Base-by-base conservation (phyloP, 805 yeast species). In the Candida schatavii region DNA sequence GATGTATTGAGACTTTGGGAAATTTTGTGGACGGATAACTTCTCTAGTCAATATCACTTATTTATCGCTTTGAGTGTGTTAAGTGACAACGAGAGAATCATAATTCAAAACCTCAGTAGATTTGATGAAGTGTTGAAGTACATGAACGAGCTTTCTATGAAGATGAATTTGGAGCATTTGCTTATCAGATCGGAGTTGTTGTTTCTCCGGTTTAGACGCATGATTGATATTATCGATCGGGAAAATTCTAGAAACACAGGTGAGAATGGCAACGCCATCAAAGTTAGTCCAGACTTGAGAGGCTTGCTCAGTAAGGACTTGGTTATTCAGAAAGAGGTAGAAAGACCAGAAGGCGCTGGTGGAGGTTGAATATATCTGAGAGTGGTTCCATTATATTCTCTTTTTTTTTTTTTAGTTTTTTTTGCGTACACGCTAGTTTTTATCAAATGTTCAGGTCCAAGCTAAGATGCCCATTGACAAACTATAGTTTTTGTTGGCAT, bases 111-210 rank as follows among this genome's bases (percentile, higher is more conserved):
- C 53, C 69, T 93, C 45, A 70, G 70, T 25, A 80, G 82, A 46
- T 91, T 93, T 64, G 98, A 93, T 57, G 96, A 91, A 59, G 90
- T 93, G 20, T 74, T 93, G 55, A 88, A 86, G 66, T 93, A 85
- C 59, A 85, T 91, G 79, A 93, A 93, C 64, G 97, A 91, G 54
- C 72, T 93, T 45, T 81, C 88, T 38, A 84, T 84, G 70, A 75
- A 81, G 2, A 70, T 88, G 68, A 81, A 87, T 43, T 66, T 89
- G 51, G 79, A 85, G 36, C 95, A 87, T 49, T 66, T 89, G 34
- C 71, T 91, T 40, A 80, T 86, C n/a, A 72, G 97, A 32, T 83
- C 95, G 3, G 98, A 93, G 57, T 70, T 88, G 23, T 67, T 91
- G 28, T 93, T 89, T 56, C 71, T 87, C 49, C 78, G 85, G 49